Percentiles rank a stretch among this genome's conserved stretches.
Evolutionary conservation across 1,139 yeast species (phyloP).

Genomic region (Meyerozyma elateridarum): DNA sequence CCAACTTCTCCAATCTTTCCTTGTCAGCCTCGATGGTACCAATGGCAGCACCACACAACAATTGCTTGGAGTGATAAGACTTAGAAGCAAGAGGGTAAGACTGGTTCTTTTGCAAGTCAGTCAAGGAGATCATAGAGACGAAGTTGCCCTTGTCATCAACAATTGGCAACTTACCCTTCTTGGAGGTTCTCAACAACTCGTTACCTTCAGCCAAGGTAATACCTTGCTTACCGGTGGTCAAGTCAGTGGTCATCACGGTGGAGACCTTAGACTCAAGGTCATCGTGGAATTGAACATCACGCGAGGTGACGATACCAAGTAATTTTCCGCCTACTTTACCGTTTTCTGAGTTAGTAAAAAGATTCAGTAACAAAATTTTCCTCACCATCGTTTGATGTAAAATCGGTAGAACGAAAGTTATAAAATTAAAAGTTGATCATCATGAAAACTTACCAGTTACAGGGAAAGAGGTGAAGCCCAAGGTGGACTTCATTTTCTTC

Average conservation of each 20-base stretch:
- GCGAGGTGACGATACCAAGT: constrained; percentile 91
- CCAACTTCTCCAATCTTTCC: constrained; percentile 77
- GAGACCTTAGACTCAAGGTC: constrained; percentile 57
- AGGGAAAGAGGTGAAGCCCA: constrained; percentile 97
- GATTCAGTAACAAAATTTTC: constrained; percentile 36
- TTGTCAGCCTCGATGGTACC: constrained; percentile 92
- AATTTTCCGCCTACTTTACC: constrained; percentile 88
- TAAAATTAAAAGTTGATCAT: constrained; percentile 52
- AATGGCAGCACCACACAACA: constrained; percentile 97
- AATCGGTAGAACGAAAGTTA: constrained; percentile 99
- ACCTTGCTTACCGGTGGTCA: constrained; percentile 80
- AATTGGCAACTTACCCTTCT: constrained; percentile 96
- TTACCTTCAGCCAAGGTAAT: constrained; percentile 83
- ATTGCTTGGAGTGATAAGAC: constrained; percentile 88
- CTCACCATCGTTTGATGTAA: constrained; percentile 96
- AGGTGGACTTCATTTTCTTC: constrained; percentile 59
- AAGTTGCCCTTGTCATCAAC: constrained; percentile 73
- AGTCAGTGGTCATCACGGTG: constrained; percentile 85
- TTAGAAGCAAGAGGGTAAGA: constrained; percentile 93
- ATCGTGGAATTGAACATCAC: constrained; percentile 95
- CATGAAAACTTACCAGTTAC: constrained; percentile 93
- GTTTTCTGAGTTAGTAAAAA: constrained; percentile 51
- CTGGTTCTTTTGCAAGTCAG: constrained; percentile 95
- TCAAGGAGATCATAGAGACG: constrained; percentile 86
- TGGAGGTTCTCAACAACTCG: constrained; percentile 82